Conservation (phyloP, 768 basidiomycete species). For the Calocera cornea region DNA sequence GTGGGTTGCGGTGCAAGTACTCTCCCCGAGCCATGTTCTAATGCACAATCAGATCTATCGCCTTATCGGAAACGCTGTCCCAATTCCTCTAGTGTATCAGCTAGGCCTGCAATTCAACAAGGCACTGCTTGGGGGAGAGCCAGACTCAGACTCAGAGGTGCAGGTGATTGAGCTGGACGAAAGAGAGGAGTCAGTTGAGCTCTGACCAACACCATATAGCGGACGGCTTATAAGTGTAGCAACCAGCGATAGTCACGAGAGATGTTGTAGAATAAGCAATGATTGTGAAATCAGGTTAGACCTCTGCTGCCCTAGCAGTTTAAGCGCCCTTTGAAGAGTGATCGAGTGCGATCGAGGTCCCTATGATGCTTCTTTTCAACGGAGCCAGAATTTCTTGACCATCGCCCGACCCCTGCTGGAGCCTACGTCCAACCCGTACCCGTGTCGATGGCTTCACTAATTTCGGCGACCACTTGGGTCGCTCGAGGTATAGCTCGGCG, state of each 20-base stretch:
- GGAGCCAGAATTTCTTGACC: background rate
- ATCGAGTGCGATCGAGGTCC: background rate
- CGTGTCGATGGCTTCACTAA: constrained; percentile 6
- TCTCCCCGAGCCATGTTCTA: constrained; percentile 31
- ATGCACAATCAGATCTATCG: constrained; percentile 47
- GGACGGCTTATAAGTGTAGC: background rate
- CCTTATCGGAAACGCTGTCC: constrained; percentile 45
- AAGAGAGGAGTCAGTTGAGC: background rate
- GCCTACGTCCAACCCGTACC: background rate
- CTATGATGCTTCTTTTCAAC: background rate
- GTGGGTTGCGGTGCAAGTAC: background rate
- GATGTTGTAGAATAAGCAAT: too few species aligned
- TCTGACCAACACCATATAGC: too few species aligned
- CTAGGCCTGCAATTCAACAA: background rate
- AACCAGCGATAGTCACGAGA: background rate
- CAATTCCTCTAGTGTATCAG: background rate
- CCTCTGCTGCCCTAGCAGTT: too few species aligned
- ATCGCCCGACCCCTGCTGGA: background rate
- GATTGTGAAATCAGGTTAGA: too few species aligned
- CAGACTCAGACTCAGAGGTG: background rate
- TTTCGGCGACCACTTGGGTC: constrained; percentile 38
- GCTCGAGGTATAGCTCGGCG: constrained; percentile 59
- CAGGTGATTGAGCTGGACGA: background rate
- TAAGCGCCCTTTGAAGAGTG: too few species aligned
- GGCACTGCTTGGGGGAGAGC: background rate